Evolutionary conservation across 2,329 filamentous ascomycete species (phyloP), one percentile per base, ranked within the genome.

Genomic region (Alternaria triticina): DNA sequence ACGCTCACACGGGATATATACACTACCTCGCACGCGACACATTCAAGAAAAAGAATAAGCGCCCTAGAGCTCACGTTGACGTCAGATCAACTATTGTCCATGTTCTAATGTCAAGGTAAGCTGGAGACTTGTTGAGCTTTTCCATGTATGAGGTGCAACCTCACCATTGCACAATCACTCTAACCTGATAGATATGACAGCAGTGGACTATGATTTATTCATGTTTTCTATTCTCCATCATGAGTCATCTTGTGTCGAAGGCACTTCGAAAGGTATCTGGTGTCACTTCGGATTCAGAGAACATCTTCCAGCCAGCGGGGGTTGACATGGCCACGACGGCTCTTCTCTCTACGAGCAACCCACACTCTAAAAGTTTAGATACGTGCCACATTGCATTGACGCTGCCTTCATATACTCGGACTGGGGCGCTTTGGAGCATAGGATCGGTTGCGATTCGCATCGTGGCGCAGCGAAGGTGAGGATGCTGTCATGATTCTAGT

Each of bases 151-250:
- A n/a, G 7, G 33, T 36, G 33, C 33, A 36, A n/a, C 33, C 33
- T n/a, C 33, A 5, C 15, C 1, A n/a, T 4, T n/a, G 8, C 33
- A 15, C 15, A 1, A 36, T 36, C 15, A 36, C 9, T 36, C 33
- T 33, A 36, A 7, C 6, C 13, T 2, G 4, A 36, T n/a, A 4
- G 0, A 36, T n/a, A 4, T 0, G 1, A 2, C 0, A 36, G 33
- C 33, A 36, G 33, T 9, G 9, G 33, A 36, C 33, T 36, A 8
- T n/a, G 33, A 9, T n/a, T 36, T 8, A 36, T 8, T 36, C 33
- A n/a, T 36, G 33, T 36, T n/a, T 2, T n/a, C 15, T 36, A 2
- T n/a, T 36, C 33, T 46, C 7, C 5, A 22, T 22, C 22, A 45
- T 23, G 6, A 15, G 22, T 8, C 25, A 1, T 13, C 44, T 46